Conservation (phyloP, 768 basidiomycete species). For the Porphyrellus cyaneotinctus region DNA sequence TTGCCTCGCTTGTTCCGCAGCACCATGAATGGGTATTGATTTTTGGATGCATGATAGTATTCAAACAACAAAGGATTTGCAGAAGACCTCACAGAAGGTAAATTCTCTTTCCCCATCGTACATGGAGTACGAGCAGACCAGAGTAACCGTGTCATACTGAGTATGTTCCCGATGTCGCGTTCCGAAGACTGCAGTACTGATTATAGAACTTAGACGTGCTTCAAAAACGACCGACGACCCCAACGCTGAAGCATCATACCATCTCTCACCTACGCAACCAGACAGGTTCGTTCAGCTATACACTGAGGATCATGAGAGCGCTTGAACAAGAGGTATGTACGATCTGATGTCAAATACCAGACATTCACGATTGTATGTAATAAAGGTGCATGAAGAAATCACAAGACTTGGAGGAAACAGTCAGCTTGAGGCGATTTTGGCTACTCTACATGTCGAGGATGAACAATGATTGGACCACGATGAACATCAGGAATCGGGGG, state of each 20-base stretch:
- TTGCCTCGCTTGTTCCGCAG: not conserved
- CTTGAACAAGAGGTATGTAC: conserved; percentile 54
- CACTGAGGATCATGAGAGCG: conserved; percentile 57
- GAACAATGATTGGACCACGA: not conserved
- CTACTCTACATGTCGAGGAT: conserved; percentile 43
- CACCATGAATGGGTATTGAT: not conserved
- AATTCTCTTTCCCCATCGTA: conserved; percentile 77
- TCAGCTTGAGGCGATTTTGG: conserved; percentile 55
- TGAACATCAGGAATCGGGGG: not conserved
- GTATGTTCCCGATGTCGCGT: conserved; percentile 41
- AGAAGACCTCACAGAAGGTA: conserved; percentile 77
- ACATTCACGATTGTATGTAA: not conserved
- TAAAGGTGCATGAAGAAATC: conserved; percentile 59
- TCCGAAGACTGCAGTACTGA: not conserved
- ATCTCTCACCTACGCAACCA: conserved; percentile 71
- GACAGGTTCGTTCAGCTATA: conserved; percentile 87
- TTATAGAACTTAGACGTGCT: conserved; percentile 62
- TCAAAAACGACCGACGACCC: conserved; percentile 84
- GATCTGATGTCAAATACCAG: not conserved
- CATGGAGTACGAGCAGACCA: conserved; percentile 77
- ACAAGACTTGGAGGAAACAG: conserved; percentile 71
- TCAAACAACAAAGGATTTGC: conserved; percentile 61
- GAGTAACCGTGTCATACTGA: conserved; percentile 76
- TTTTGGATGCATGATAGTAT: conserved; percentile 42
- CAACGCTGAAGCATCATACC: conserved; percentile 76